These are phyloP conservation scores for Parietichytrium sp. DNA, from an alignment of 108 stramenopile species.

Conservation along the genomic window DNA sequence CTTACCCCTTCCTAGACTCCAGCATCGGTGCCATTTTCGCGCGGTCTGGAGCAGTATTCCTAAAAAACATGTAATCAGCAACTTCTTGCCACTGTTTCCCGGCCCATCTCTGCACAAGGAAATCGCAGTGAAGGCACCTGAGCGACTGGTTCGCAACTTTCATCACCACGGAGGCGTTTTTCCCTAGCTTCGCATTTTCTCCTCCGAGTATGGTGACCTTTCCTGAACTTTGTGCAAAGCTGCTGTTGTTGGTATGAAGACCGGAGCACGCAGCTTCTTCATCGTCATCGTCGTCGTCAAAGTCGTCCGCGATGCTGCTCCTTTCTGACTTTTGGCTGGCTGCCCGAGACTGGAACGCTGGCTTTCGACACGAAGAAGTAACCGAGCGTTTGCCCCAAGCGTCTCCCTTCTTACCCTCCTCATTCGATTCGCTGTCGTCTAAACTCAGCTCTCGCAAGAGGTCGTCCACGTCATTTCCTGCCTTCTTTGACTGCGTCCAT, in stretches of 20 bases:
- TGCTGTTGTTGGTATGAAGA: background rate
- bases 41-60: conserved; percentile 16
- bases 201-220: conserved; percentile 9
- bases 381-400: no score
- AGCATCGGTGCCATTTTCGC: no score
- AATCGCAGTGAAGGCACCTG: conserved; percentile 9
- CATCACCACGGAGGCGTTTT: background rate
- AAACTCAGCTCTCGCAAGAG: background rate
- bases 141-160: background rate
- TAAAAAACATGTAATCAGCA: conserved; percentile 24
- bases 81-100: background rate
- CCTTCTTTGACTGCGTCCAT: background rate
- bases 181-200: background rate
- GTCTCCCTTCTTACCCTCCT: no score
- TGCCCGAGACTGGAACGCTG: no score
- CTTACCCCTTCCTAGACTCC: no score
- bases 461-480: background rate
- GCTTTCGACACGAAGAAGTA: no score
- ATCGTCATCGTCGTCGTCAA: background rate
- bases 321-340: no score
- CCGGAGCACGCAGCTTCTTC: background rate
- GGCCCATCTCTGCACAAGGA: background rate
- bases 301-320: no score
- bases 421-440: background rate
- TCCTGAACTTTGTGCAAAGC: background rate